Evolutionary conservation across 805 yeast species (phyloP).

Genomic region (Danielia reshetovae): DNA sequence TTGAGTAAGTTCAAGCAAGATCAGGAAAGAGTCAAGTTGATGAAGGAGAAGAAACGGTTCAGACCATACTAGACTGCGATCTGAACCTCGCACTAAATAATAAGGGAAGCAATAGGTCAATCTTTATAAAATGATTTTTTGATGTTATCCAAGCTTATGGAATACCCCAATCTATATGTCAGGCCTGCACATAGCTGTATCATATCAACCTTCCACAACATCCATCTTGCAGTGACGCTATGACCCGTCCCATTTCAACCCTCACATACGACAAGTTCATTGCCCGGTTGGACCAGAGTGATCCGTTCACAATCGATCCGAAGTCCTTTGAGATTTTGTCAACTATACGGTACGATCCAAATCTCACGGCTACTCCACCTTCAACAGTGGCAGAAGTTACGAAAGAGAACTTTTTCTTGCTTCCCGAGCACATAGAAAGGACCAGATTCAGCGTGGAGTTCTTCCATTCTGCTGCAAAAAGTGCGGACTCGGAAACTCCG

Average conservation of each 20-base stretch:
- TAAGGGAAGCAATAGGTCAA: too few relatives aligned
- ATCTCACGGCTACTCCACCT: conserved; percentile 30
- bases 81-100: too few relatives aligned
- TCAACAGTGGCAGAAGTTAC: conserved; percentile 21
- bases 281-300: background rate
- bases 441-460: conserved; percentile 49
- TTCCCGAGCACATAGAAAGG: conserved; percentile 62
- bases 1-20: conserved; percentile 82
- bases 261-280: conserved; percentile 1
- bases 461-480: conserved; percentile 30
- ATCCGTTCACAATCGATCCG: conserved; percentile 2
- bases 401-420: conserved; percentile 49
- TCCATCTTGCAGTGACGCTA: too few relatives aligned
- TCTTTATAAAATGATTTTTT: too few relatives aligned
- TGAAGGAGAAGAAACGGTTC: conserved; percentile 80
- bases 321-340: conserved; percentile 50
- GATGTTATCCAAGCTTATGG: too few relatives aligned
- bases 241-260: background rate
- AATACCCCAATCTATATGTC: too few relatives aligned
- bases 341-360: conserved; percentile 75
- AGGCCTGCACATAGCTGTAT: too few relatives aligned
- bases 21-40: conserved; percentile 74
- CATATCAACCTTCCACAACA: too few relatives aligned
- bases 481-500: background rate
- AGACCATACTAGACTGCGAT: conserved; percentile 75